Base-by-base conservation (phyloP, 1,284 basidiomycete genomes). In the Earliella scabrosa region DNA sequence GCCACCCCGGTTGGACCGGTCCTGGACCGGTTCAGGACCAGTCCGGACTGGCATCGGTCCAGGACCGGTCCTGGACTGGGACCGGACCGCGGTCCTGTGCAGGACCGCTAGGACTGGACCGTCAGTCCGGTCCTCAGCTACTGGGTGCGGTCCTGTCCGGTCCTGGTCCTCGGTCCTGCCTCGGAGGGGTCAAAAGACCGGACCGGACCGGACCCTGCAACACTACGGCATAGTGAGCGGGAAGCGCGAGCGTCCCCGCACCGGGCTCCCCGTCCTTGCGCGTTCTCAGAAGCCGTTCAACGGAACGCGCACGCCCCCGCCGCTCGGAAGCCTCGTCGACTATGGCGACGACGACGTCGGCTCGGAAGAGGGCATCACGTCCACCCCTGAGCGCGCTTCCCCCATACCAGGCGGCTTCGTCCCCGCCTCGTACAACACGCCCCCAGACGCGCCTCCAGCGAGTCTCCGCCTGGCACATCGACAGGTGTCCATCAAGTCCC, bases 241-340 rank as follows among this genome's bases (percentile, higher is more conserved):
- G n/a, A 89, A 87, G 70, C 82, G 86, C 55, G 88, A 81, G 68
- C 84, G 87, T 10, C 50, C 61, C 13, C 58, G 64, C 35, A 56
- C 68, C 9, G 65, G 65, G 46, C 55, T 69, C 31, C 63, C 70
- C 20, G 46, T 68, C n/a, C n/a, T n/a, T n/a, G 40, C 13, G 56
- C 56, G 32, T 61, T 54, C n/a, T n/a, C n/a, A n/a, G 29, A 51
- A 50, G 11, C 60, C 64, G 26, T 58, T 61, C 56, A 58, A 52
- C 47, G 52, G 61, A 50, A 69, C 79, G 40, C 80, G 78, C 49
- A 75, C 78, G 14, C 82, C n/a, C n/a, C n/a, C 79, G 21, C 75
- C 79, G 23, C 74, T 89, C 11, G 78, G 81, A 18, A 77, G 82
- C 9, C 75, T 92, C 40, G 80, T 90, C 29, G 90, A 91, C 63